Evolutionary conservation across 2,329 filamentous ascomycete genomes (phyloP), one percentile per base, ranked within the genome.

Genomic region (Botryotinia convoluta): DNA sequence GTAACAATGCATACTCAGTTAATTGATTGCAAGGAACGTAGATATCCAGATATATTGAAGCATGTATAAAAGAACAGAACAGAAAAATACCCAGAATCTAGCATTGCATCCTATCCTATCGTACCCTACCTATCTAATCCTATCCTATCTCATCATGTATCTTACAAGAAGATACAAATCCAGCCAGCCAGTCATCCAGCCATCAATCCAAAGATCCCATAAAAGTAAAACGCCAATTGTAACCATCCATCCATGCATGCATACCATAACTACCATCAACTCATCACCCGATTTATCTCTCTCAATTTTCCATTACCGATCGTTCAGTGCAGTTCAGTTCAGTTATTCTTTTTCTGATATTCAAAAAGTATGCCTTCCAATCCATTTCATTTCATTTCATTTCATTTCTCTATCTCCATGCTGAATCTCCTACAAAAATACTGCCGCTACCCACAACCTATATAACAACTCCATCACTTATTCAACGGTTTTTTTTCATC

Each of bases 391-490:
- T 32, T 48, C 12, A 16, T 39, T 42, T 37, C 32, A 32, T 29
- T 32, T 48, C 29, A 42, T 14, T 32, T 3, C 57, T 62, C 42
- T 18, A 22, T 37, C 37, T 20, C 51, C n/a, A 12, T 57, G n/a
- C 51, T 32, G 51, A 32, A 57, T 29, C 29, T 57, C n/a, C 54
- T 35, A 39, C 45, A 69, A 29, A 22, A 35, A 61, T 69, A 14
- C 37, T 29, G 35, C 51, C 1, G 18, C 20, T 16, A 45, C 22
- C 4, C 37, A 3, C 16, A 35, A 7, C 29, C 4, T 29, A 42
- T 8, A 37, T 39, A 18, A 37, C 18, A 26, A 16, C 22, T 74
- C 63, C n/a, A 45, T 69, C 42, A 75, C 74, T 62, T 71, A 72
- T 12, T 71, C 18, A 72, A 68, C 4, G 48, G 37, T 10, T 59